Conservation (phyloP, 805 yeast genomes). For the Wickerhamiella nectarea region DNA sequence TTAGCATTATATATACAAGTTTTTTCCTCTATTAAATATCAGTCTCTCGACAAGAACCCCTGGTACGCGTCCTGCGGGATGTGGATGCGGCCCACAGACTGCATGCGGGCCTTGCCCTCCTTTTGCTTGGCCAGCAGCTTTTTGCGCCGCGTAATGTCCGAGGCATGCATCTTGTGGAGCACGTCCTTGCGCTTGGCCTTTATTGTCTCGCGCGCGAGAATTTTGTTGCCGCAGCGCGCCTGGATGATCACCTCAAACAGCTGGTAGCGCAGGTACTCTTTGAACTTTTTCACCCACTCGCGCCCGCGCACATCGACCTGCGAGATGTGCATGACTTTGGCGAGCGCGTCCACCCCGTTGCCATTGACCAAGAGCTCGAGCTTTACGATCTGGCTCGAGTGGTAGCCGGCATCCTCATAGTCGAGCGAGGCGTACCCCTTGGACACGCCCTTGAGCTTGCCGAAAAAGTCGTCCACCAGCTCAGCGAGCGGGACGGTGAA, state of each 20-base stretch:
- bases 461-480: conserved; percentile 89
- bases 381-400: conserved; percentile 66
- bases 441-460: conserved; percentile 77
- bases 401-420: conserved; percentile 87
- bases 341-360: conserved; percentile 75
- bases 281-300: conserved; percentile 72
- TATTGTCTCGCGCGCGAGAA: conserved; percentile 83
- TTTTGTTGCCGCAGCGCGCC: conserved; percentile 66
- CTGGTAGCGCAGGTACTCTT: conserved; percentile 65
- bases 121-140: conserved; percentile 78
- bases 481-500: conserved; percentile 79
- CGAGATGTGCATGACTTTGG: conserved; percentile 76
- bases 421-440: conserved; percentile 90
- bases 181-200: conserved; percentile 92
- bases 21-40: not conserved
- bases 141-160: conserved; percentile 81
- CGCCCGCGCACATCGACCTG: conserved; percentile 61
- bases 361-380: conserved; percentile 85
- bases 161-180: conserved; percentile 83
- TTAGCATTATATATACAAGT: conserved; percentile 1
- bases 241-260: conserved; percentile 87
- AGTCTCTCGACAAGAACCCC: conserved; percentile 42
- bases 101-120: conserved; percentile 82
- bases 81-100: conserved; percentile 60
- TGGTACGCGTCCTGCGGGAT: conserved; percentile 82